Evolutionary conservation across 139 green algal genomes (phyloP), one percentile per base, ranked within the genome.

Genomic region (Chlamydomonas eustigma): DNA sequence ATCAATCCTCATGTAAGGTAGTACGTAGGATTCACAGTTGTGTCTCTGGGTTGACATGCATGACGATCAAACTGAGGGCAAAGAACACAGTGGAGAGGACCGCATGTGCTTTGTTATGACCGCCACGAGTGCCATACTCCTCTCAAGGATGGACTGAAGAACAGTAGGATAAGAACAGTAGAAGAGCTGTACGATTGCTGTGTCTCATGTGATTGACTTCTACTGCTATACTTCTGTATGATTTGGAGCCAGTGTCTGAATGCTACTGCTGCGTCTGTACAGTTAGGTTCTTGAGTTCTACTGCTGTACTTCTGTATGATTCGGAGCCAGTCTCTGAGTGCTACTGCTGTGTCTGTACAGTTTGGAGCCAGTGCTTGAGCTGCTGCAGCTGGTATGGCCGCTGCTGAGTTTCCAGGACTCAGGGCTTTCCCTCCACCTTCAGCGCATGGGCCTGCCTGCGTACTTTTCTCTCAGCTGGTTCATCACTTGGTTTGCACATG

Each of bases 401-500:
- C 73, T 96, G 1, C 38, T 96, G 50, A 1, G 67, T 2, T 72
- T 71, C 39, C 83, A 80, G 2, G 78, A 92, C 58, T 76, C 64
- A 0, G 37, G 74, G 39, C 77, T 92, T 35, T 78, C 78, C 0
- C 6, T 22, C 0, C 71, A 79, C n/a, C 34, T 89, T 51, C 44
- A 82, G 65, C 71, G 33, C 3, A 75, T 85, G 25, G 80, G 81
- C 39, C 75, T 92, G 39, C 88, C 89, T 30, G 80, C 85, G 28
- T 92, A 87, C 79, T 93, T 92, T 78, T 86, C 88, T 24, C 80
- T 92, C 4, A 83, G 75, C 31, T 90, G 85, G 85, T 78, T 88
- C 67, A 92, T 97, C 68, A 97, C 93, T 28, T 97, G 93, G 93
- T 97, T 96, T 82, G 82, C 91, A 0, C 92, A 96, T 79, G 87